Evolutionary conservation across 106 monocot genomes (phyloP), one percentile per base, ranked within the genome.

Genomic region (Xerophyta viscosa): DNA sequence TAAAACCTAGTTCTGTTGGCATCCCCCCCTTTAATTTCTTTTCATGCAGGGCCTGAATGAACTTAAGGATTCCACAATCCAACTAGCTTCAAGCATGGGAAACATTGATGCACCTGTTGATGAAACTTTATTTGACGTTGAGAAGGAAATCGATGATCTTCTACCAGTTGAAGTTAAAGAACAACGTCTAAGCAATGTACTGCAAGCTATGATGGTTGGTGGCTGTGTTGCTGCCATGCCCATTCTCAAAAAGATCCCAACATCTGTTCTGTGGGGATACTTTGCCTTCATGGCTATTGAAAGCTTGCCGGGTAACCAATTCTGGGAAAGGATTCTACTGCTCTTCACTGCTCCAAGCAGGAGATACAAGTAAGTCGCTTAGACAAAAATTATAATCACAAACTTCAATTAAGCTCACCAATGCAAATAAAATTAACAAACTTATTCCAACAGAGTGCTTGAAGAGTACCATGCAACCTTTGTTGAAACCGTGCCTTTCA

Each of bases 241-340:
- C 3, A 20, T 88, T n/a, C 74, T 88, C 8, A 82, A 68, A 59
- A 78, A 62, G 63, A 88, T 88, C 20, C 87, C 87, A 18, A 88
- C 87, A 22, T 82, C 87, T 7, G 87, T 88, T 17, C 78, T 88
- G 15, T 88, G 82, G 82, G 87, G 87, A 13, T 88, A 88, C 58
- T 88, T 88, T 46, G 87, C 90, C 18, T 85, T 81, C 68, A 91
- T 85, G 90, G 90, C 90, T 31, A 91, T 91, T 28, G 90, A 91
- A 50, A 84, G 84, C 71, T 69, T 91, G 23, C 90, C 90, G 1
- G 90, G 90, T n/a, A 91, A 91, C 56, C 91, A 91, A 42, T 91
- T 91, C 57, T 91, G 86, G 85, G 91, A 91, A 20, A 71, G 91
- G 51, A 91, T 91, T 22, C 68, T 91, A 7, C 71, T 91, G 25